Conservation (phyloP, 176 grass and related monocot species). For the Microstegium vimineum region DNA sequence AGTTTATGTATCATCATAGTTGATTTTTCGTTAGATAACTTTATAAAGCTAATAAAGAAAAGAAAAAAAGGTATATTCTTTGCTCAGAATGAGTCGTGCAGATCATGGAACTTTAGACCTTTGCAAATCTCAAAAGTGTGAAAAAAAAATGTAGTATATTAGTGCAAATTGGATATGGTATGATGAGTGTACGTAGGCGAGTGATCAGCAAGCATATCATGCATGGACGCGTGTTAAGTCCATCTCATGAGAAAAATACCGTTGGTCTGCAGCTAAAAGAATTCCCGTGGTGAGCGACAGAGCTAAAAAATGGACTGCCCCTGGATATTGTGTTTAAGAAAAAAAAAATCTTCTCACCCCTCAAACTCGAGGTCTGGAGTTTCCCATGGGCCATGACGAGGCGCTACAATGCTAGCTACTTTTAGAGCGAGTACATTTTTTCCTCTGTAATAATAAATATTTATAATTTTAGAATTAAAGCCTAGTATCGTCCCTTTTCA, state of each 20-base stretch:
- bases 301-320: too few species aligned
- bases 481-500: background rate
- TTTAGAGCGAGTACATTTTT: background rate
- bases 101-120: conserved; percentile 21
- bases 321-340: too few species aligned
- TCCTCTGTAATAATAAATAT: background rate
- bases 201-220: background rate
- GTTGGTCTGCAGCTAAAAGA: background rate
- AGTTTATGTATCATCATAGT: background rate
- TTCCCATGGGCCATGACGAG: too few species aligned
- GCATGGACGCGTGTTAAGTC: background rate
- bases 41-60: background rate
- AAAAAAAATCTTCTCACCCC: too few species aligned
- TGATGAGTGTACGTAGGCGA: background rate
- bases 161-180: conserved; percentile 3
- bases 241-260: background rate
- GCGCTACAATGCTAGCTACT: too few species aligned
- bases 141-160: background rate
- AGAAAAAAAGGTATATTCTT: background rate
- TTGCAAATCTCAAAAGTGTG: conserved; percentile 5
- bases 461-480: background rate
- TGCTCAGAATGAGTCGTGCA: background rate
- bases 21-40: background rate
- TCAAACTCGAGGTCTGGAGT: too few species aligned
- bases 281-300: background rate